A percentile compares a stretch with the other conserved stretches of the same genome.
Conservation (phyloP, 768 basidiomycete genomes). For the Dendrothele bispora region DNA sequence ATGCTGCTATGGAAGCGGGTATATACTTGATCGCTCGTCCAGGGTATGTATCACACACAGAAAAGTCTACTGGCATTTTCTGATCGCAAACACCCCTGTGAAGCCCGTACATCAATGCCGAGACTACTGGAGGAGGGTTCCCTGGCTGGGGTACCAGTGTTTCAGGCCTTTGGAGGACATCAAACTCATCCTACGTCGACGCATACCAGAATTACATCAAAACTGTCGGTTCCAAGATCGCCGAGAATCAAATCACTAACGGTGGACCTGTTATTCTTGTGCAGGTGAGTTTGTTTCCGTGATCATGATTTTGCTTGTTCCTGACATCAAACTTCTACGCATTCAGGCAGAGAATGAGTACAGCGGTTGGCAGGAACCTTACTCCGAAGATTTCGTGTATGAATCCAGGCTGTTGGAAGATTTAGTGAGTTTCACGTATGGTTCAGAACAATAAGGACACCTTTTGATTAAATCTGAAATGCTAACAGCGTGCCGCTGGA, state of each 20-base stretch:
- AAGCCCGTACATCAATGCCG: conserved; percentile 48
- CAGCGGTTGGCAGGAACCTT: conserved; percentile 37
- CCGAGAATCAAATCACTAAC: conserved; percentile 55
- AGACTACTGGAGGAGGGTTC: conserved; percentile 52
- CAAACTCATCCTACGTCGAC: conserved; percentile 38
- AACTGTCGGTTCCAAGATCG: conserved; percentile 43
- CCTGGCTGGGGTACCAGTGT: conserved; percentile 59
- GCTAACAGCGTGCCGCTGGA: conserved; percentile 40
- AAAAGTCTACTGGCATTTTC: not conserved
- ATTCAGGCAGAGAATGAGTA: conserved; percentile 56
- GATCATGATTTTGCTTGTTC: not conserved
- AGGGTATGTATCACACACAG: conserved; percentile 32
- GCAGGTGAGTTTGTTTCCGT: conserved; percentile 25
- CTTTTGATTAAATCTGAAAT: not conserved
- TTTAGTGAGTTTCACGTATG: conserved; percentile 23
- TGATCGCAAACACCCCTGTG: not conserved
- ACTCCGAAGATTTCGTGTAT: conserved; percentile 40
- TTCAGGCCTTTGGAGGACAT: conserved; percentile 42
- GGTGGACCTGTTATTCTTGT: conserved; percentile 56
- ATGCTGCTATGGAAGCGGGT: conserved; percentile 53
- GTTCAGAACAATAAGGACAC: no score
- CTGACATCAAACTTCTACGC: conserved; percentile 3
- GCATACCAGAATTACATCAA: conserved; percentile 54
- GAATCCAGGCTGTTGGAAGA: conserved; percentile 32
- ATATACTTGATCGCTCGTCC: conserved; percentile 57